Evolutionary conservation across 73 alveolate species (phyloP).

Genomic region (Paramecium caudatum): DNA sequence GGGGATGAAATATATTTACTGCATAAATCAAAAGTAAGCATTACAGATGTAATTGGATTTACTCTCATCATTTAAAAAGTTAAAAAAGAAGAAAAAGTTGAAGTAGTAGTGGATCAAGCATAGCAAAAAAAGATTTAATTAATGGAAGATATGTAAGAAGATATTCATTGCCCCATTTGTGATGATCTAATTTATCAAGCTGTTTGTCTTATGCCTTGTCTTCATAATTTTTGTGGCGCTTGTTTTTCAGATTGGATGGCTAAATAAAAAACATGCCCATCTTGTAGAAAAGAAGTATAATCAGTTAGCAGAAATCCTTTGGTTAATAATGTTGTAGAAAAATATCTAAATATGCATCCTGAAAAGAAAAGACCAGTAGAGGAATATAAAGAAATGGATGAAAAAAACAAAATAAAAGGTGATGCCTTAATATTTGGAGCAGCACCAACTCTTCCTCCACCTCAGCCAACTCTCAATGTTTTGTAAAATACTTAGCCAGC

Average conservation of each 20-base stretch:
- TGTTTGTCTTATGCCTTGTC: conserved; percentile 90
- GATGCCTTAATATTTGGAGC: conserved; percentile 56
- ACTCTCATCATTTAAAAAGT: conserved; percentile 35
- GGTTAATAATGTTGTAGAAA: conserved; percentile 82
- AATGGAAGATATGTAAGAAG: conserved; percentile 78
- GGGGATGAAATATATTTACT: conserved; percentile 72
- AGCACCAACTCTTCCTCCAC: conserved; percentile 52
- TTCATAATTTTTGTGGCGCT: conserved; percentile 95
- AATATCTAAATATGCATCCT: conserved; percentile 77
- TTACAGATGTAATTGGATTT: conserved; percentile 69
- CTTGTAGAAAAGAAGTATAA: conserved; percentile 81
- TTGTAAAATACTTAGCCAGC: background rate
- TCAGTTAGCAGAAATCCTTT: conserved; percentile 84
- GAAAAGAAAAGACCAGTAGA: conserved; percentile 79
- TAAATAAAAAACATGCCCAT: conserved; percentile 87
- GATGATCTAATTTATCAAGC: conserved; percentile 85
- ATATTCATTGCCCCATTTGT: conserved; percentile 87
- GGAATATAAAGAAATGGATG: conserved; percentile 80
- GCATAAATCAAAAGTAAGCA: conserved; percentile 74
- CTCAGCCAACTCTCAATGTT: background rate
- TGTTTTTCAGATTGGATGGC: conserved; percentile 92
- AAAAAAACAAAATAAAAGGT: conserved; percentile 73
- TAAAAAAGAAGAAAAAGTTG: conserved; percentile 56
- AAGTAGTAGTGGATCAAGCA: conserved; percentile 39
- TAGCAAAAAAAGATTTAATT: conserved; percentile 23